A percentile compares a stretch with the other conserved stretches of the same genome.
These are phyloP conservation scores for Mycena filopes DNA, from an alignment of 768 basidiomycete species.

Conservation along the genomic window DNA sequence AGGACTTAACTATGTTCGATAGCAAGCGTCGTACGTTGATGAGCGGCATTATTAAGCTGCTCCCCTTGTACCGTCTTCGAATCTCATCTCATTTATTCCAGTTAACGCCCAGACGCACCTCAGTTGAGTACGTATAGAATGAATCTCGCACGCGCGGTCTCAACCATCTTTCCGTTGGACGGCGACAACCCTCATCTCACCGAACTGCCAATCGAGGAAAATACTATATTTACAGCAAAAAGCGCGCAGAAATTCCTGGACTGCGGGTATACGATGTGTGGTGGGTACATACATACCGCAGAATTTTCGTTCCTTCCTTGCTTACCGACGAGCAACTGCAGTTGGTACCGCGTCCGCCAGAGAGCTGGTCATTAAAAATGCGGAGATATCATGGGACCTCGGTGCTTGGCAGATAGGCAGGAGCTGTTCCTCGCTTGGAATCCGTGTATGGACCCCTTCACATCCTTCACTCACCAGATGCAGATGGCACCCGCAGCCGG, in stretches of 20 bases:
- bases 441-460: too few species aligned
- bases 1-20: constrained; percentile 38
- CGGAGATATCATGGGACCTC: constrained; percentile 48
- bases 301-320: background rate
- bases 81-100: background rate
- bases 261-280: constrained; percentile 51
- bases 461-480: too few species aligned
- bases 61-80: too few species aligned
- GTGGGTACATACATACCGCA: constrained; percentile 14
- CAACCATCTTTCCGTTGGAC: constrained; percentile 38
- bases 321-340: background rate
- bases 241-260: constrained; percentile 47
- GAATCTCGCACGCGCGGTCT: background rate
- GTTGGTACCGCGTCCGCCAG: constrained; percentile 50
- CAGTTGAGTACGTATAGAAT: constrained; percentile 33
- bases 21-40: constrained; percentile 47
- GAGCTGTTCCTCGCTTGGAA: constrained; percentile 33
- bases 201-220: constrained; percentile 44
- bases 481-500: constrained; percentile 44
- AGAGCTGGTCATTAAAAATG: constrained; percentile 44
- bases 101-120: constrained; percentile 48
- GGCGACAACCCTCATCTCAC: constrained; percentile 40
- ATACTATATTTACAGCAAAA: constrained; percentile 41
- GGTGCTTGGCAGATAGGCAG: constrained; percentile 47
- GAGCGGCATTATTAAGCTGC: constrained; percentile 44